Evolutionary conservation across 345 rosid species (phyloP).

Genomic region (Erucastrum elatum): DNA sequence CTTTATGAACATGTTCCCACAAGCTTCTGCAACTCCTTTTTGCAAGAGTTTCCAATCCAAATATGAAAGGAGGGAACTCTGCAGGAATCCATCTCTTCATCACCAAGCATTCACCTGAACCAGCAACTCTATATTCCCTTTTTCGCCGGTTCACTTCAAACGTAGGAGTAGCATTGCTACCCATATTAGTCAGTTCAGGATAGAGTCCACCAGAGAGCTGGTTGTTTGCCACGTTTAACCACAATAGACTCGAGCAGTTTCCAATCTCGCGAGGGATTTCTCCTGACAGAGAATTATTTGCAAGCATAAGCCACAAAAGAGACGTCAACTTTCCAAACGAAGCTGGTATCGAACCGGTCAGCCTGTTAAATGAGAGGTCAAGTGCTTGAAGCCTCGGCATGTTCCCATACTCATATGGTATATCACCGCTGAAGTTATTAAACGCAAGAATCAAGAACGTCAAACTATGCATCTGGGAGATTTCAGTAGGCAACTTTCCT

Average conservation of each 20-base stretch:
- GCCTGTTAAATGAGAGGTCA: constrained; percentile 78
- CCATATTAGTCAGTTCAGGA: constrained; percentile 59
- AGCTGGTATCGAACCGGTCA: constrained; percentile 66
- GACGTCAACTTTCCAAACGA: constrained; percentile 66
- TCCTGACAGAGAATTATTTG: constrained; percentile 67
- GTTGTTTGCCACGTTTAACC: constrained; percentile 89
- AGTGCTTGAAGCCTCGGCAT: constrained; percentile 62
- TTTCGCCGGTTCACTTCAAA: constrained; percentile 50
- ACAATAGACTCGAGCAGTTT: constrained; percentile 76
- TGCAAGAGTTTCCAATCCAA: constrained; percentile 58
- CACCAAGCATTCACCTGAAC: constrained; percentile 73
- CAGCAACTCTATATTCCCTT: no score
- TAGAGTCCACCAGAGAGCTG: constrained; percentile 64
- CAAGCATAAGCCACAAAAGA: constrained; percentile 91
- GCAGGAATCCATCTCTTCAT: constrained; percentile 98
- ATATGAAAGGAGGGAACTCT: constrained; percentile 82
- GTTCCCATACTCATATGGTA: constrained; percentile 73
- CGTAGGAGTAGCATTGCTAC: constrained; percentile 54
- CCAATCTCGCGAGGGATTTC: constrained; percentile 74
- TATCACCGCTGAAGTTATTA: constrained; percentile 63
- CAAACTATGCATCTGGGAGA: constrained; percentile 47
- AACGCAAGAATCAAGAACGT: constrained; percentile 63
- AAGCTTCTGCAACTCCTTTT: constrained; percentile 67
- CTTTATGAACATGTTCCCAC: constrained; percentile 74
- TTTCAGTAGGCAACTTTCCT: constrained; percentile 62